phyloP scores from a whole-genome alignment of 345 rosid genomes.

The Streptanthus diversifolius region DNA sequence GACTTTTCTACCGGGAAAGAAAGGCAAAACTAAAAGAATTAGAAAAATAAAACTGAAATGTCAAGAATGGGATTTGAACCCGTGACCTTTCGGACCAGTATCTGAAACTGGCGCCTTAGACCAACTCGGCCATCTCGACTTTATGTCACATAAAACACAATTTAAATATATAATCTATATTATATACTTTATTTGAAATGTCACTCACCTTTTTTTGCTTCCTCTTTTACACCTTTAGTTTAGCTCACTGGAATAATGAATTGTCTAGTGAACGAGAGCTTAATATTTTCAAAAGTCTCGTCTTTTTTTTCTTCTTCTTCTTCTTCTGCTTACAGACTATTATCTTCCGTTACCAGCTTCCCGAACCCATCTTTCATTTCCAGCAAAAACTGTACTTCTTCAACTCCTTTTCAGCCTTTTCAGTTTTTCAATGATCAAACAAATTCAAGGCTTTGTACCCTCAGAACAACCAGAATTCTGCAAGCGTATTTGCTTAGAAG shows the following conservation, averaged over 20 bases:
- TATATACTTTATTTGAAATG: background rate
- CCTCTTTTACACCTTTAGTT: background rate
- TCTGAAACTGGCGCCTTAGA: conserved; percentile 94
- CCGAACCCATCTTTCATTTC: conserved; percentile 18
- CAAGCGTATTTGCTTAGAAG: conserved; percentile 48
- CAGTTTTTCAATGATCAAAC: conserved; percentile 38
- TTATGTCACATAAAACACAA: fast-evolving
- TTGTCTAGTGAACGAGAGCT: conserved; percentile 28
- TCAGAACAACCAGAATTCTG: conserved; percentile 38
- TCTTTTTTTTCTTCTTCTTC: background rate
- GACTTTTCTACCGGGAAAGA: background rate
- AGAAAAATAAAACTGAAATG: conserved; percentile 6
- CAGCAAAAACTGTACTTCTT: conserved; percentile 8
- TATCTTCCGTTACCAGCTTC: conserved; percentile 35
- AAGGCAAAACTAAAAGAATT: background rate
- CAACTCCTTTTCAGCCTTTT: conserved; percentile 37
- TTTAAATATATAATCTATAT: background rate
- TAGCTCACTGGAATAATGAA: conserved; percentile 37
- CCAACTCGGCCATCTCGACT: conserved; percentile 91
- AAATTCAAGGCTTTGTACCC: conserved; percentile 32
- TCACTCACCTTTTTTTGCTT: background rate
- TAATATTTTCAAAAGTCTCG: conserved; percentile 23
- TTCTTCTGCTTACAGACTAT: conserved; percentile 15
- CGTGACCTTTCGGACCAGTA: conserved; percentile 74
- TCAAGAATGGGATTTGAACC: conserved; percentile 83